Conservation (phyloP, 306 rosid genomes). For the Aeschynomene evenia region DNA sequence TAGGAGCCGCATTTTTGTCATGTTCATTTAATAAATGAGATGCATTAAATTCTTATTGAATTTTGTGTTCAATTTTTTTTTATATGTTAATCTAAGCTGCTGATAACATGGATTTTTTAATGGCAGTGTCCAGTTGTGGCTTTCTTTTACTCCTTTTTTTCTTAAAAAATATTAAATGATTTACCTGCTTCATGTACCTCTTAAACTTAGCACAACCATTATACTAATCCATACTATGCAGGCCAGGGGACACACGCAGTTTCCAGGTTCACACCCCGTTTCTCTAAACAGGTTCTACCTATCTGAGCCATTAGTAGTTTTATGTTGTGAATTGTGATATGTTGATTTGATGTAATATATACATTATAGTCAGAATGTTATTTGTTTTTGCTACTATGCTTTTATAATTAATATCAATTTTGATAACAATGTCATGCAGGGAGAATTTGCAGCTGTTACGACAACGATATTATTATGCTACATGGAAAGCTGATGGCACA, state of each 20-base stretch:
- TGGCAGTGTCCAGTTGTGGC: background rate
- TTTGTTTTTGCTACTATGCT: constrained; percentile 9
- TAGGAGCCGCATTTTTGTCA: background rate
- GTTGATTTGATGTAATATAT: background rate
- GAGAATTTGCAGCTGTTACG: constrained; percentile 86
- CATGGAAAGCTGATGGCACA: constrained; percentile 99
- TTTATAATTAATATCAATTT: constrained; percentile 24
- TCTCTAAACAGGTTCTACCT: constrained; percentile 85
- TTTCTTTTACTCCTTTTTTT: background rate
- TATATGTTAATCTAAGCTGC: background rate
- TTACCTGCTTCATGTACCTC: constrained; percentile 17
- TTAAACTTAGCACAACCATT: constrained; percentile 23
- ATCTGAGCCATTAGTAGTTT: constrained; percentile 24
- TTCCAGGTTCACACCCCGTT: constrained; percentile 99
- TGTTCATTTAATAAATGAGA: constrained; percentile 10
- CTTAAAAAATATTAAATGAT: too few species aligned
- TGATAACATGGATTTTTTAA: constrained; percentile 20
- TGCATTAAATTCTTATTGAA: background rate
- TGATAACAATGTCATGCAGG: constrained; percentile 53
- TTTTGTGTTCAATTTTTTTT: constrained; percentile 1
- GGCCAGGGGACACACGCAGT: constrained; percentile 79
- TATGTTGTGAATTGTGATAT: constrained; percentile 9
- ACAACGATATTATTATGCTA: constrained; percentile 97
- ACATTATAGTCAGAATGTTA: constrained; percentile 14
- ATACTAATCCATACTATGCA: constrained; percentile 47